Base-by-base conservation (phyloP, 179 eudicot species). In the Kewa caespitosa region DNA sequence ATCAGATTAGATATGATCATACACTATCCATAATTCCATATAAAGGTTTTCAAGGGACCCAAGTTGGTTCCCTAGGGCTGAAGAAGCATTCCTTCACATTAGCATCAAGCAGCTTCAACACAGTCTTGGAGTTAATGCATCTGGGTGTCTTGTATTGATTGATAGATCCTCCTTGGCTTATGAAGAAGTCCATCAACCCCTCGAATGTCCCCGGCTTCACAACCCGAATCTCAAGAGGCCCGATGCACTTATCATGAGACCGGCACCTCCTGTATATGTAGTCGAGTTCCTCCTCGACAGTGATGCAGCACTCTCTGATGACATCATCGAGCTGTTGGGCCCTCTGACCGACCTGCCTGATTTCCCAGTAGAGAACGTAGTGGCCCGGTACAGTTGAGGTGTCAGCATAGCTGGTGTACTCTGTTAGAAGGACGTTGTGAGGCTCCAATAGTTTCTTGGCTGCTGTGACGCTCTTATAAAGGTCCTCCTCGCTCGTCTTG, bases 91-190 rank as follows among this genome's bases (percentile, higher is more conserved):
- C 86, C 76, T 76, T 78, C 46, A 90, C 91, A 39, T 79, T 89
- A 18, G 80, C 74, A 69, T 92, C 81, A 6, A 92, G 89, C 71
- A 92, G 78, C 76, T 87, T 81, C 67, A 90, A 37, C 0, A 86
- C 90, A 60, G 82, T 74, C 22, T 62, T 75, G 28, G 89, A 85
- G 50, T 85, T 86, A 4, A 92, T 85, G 68, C 92, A 90, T 85
- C 97, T 86, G 4, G 97, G 97, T 20, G 97, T 92, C 74, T 90
- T 92, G 66, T 92, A 92, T 82, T 92, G 97, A 64, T 89, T 92
- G 15, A 92, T 87, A 3, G 97, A 91, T 2, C 87, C 94, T 12
- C 97, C 97, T 50, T 84, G 90, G 3, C 76, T 85, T 23, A 90
- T 90, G 55, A 70, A 85, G 70, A 88, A 66, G 67, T 92, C 97